Evolutionary conservation across 176 grass and related monocot species (phyloP), one percentile per base, ranked within the genome.

Genomic region (Carex kokanica): DNA sequence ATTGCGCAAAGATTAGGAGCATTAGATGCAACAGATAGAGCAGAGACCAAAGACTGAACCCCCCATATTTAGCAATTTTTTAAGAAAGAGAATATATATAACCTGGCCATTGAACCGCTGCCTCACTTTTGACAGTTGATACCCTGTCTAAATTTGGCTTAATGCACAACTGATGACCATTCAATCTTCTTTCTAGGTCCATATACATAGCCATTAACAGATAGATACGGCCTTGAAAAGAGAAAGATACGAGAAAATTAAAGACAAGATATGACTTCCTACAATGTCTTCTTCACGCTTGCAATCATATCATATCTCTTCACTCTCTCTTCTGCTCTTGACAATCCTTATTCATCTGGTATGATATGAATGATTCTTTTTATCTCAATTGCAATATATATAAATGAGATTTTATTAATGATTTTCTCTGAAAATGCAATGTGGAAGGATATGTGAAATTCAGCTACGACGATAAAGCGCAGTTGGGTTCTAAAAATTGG

Each of bases 401-500:
- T 54, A 13, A 83, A 56, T 9, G 29, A 14, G 40, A 32, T 13
- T 54, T 41, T 58, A 38, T 29, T 24, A 20, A 3, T 34, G 3
- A 62, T 80, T n/a, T 41, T 34, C 77, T 74, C 64, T 83, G 70
- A 49, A 41, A 0, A 34, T 59, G 13, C 23, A 82, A 80, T 23
- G 81, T 68, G 8, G 32, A 72, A 16, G 86, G 70, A 53, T 58
- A 40, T 62, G 8, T 79, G 21, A 9, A 29, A 23, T 91, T 31
- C 59, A 15, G 40, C 0, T 88, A 49, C 45, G 10, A 49, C 45
- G 45, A 49, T 12, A 49, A 10, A 49, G 2, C 2, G 9, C 45
- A 49, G 9, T 1, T 49, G 0, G 90, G 90, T 2, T 92, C 95
- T n/a, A 62, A 88, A 60, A 91, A 85, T 51, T 98, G 92, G 95